A percentile compares a stretch with the other conserved stretches of the same genome.
Evolutionary conservation across 768 basidiomycete species (phyloP).

Genomic region (Suillus weaverae): DNA sequence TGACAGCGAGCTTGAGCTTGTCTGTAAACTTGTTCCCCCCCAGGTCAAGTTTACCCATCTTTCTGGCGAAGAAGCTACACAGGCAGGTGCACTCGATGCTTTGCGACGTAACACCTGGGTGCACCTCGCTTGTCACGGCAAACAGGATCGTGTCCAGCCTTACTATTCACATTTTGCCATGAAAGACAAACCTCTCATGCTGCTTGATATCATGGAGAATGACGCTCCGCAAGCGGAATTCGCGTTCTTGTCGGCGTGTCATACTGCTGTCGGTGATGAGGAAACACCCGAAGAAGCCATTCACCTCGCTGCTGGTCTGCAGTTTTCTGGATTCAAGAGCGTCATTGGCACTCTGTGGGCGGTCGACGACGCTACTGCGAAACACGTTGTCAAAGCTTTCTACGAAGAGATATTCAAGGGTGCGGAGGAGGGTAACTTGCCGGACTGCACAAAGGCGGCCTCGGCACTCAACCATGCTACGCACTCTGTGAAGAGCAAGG

Average conservation of each 20-base stretch:
- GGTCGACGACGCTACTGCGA: not conserved
- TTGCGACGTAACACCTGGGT: not conserved
- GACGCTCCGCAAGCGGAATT: constrained; percentile 3
- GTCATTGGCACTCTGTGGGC: constrained; percentile 25
- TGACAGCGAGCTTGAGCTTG: not conserved
- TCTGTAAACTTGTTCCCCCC: not conserved
- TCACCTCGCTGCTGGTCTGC: constrained; percentile 24
- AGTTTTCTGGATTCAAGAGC: constrained; percentile 18
- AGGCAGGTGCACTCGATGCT: not conserved
- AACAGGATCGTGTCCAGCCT: not conserved
- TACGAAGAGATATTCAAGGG: not conserved
- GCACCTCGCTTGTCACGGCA: not conserved
- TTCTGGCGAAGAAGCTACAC: too few relatives aligned
- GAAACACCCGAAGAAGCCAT: constrained; percentile 19
- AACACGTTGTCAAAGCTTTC: not conserved
- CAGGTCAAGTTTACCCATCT: not conserved
- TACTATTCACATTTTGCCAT: too few relatives aligned
- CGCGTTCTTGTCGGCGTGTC: constrained; percentile 19
- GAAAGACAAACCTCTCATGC: not conserved
- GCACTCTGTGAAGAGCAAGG: too few relatives aligned
- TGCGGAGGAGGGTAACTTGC: not conserved
- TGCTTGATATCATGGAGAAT: constrained; percentile 1
- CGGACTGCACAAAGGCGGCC: too few relatives aligned
- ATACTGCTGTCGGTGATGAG: constrained; percentile 22
- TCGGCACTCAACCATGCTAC: too few relatives aligned